Evolutionary conservation across 345 rosid genomes (phyloP), one percentile per base, ranked within the genome.

Genomic region (Salix viminalis): DNA sequence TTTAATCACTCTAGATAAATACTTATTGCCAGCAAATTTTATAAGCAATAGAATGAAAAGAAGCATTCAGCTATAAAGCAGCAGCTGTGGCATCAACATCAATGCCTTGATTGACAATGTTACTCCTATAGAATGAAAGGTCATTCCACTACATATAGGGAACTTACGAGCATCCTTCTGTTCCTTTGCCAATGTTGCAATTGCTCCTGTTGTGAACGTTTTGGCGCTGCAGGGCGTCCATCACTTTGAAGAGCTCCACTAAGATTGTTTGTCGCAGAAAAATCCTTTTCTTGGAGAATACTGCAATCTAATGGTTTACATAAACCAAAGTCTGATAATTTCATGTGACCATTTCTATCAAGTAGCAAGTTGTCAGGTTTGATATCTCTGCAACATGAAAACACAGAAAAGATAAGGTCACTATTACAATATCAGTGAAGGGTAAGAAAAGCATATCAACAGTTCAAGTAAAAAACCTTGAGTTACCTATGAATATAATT

Each of bases 291-390:
- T 64, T 80, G 86, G 42, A 90, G 81, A 62, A 77, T 90, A 70
- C 84, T 85, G 77, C 88, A 86, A 74, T 90, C 91, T 74, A 90
- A 75, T 66, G 93, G 90, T 81, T 90, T 90, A 52, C 93, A 88
- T 78, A 90, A 80, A 62, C 93, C 93, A 84, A 90, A 90, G 83
- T 90, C 93, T 37, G 91, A 90, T 66, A 90, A 86, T 84, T 87
- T 88, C 87, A 88, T 88, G 86, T 88, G 91, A 44, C 93, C 91
- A 15, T 85, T 42, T 74, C 81, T 85, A 79, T 89, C 90, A 50
- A 88, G 88, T 81, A 90, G 88, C 72, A 90, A 76, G 82, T 88
- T 90, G 78, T 90, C 93, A 73, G 93, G 93, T 85, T 90, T 90
- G 79, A 90, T 90, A 80, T 90, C 93, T 86, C 93, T 90, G 80